phyloP scores from a whole-genome alignment of 2,329 filamentous ascomycete genomes.

The Fusarium buxicola region DNA sequence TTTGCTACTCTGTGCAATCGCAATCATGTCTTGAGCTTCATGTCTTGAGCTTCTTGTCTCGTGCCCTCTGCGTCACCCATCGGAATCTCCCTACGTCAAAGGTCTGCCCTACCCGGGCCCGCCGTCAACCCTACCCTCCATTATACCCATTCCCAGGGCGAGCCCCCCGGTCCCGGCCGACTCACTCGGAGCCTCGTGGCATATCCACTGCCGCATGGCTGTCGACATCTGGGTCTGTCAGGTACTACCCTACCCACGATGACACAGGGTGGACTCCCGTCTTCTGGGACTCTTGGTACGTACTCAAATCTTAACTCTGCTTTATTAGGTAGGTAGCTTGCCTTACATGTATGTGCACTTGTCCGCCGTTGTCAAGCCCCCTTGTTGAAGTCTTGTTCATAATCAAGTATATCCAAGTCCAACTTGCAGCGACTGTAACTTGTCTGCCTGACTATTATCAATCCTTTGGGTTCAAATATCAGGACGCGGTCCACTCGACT shows the following conservation, averaged over 20 bases:
- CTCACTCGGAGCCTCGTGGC: slow-evolving; percentile 24
- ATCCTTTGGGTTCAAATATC: slow-evolving; percentile 1
- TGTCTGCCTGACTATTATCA: slow-evolving; percentile 15
- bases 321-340: too few species aligned
- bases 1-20: slow-evolving; percentile 12
- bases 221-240: slow-evolving; percentile 29
- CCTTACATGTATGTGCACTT: slow-evolving; percentile 39
- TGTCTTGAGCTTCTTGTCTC: neutral
- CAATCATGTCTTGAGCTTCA: neutral
- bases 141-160: slow-evolving; percentile 23
- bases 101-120: slow-evolving; percentile 42
- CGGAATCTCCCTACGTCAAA: slow-evolving; percentile 35
- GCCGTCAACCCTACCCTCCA: slow-evolving; percentile 19
- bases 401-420: slow-evolving; percentile 20
- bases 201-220: slow-evolving; percentile 42
- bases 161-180: slow-evolving; percentile 38
- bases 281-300: slow-evolving; percentile 10
- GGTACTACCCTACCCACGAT: slow-evolving; percentile 28
- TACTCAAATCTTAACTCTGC: neutral
- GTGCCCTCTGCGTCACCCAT: slow-evolving; percentile 37
- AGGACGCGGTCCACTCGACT: slow-evolving; percentile 4
- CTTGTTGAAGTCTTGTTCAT: slow-evolving; percentile 18
- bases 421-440: slow-evolving; percentile 9
- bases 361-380: slow-evolving; percentile 27
- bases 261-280: slow-evolving; percentile 24